Base-by-base conservation (phyloP, 768 basidiomycete genomes). In the Hypsizygus marmoreus region DNA sequence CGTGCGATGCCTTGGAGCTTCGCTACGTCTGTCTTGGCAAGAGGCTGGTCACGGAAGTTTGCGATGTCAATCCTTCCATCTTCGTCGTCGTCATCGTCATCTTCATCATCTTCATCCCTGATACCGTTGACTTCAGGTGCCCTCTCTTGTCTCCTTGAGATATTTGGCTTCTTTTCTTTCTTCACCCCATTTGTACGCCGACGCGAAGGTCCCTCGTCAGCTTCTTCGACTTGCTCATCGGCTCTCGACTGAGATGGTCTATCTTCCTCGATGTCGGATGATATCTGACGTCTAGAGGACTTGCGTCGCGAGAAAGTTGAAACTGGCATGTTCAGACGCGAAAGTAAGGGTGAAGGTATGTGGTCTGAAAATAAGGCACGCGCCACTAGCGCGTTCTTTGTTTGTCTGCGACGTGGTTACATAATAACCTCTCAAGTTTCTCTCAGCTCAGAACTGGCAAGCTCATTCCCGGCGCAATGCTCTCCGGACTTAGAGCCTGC, bases 41-140 rank as follows among this genome's bases (percentile, higher is more conserved):
- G 64, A 13, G 90, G 86, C 49, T 88, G 85, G 62, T 89, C 77
- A 5, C 56, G 66, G 50, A 91, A 83, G 58, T 79, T 75, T 26
- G 73, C 67, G 20, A 83, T 75, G 49, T 88, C 81, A 40, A 89
- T 84, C 14, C 65, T 63, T 26, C 73, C 76, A 36, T 80, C 76
- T 0, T 77, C 74, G 23, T 72, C 74, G 1, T 76, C 75, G 0
- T 74, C 74, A 4, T 62, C 61, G 0, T 63, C 68, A 13, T 55
- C 59, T 8, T 62, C 59, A 2, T 54, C 57, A 14, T 64, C 64
- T 5, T 60, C 51, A 3, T 47, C 52, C 6, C n/a, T n/a, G n/a
- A n/a, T n/a, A n/a, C n/a, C n/a, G n/a, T 50, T 40, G 5, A 51
- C 60, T 4, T 29, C 45, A 7, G 43, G 49, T 7, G 57, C 63